phyloP scores from a whole-genome alignment of 2,329 filamentous ascomycete species.

The Trichophyton benhamiae region DNA sequence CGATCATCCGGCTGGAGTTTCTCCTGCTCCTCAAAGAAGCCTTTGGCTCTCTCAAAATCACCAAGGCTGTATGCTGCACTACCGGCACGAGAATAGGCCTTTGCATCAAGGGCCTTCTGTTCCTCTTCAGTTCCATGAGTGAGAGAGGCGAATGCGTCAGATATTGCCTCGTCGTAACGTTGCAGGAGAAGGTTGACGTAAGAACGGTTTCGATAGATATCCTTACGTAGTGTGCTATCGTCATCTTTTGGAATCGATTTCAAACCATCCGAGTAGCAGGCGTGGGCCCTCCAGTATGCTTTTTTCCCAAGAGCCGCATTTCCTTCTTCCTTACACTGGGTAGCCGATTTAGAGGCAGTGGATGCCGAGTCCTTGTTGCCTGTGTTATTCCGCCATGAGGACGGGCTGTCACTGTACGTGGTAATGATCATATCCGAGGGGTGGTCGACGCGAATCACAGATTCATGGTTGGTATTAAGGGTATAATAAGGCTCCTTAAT shows the following conservation, averaged over 20 bases:
- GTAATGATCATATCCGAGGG: slow-evolving; percentile 35
- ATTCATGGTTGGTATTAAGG: slow-evolving; percentile 26
- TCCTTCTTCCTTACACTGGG: neutral
- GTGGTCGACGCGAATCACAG: slow-evolving; percentile 42
- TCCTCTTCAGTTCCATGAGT: neutral
- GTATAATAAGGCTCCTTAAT: slow-evolving; percentile 47
- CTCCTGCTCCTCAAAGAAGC: neutral
- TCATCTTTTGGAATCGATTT: neutral
- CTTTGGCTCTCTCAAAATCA: neutral
- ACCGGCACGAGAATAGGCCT: neutral
- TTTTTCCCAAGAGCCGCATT: neutral
- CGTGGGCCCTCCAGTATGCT: neutral
- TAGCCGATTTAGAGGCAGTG: neutral
- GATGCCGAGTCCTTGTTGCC: neutral
- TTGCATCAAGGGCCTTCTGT: neutral
- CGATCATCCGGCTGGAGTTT: neutral
- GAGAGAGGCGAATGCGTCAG: neutral
- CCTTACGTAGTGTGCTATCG: neutral
- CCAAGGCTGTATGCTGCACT: neutral
- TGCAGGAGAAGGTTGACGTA: neutral
- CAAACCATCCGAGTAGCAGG: neutral
- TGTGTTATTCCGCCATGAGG: neutral
- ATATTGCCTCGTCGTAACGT: neutral
- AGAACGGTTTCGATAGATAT: neutral
- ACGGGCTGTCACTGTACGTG: neutral